Percentiles rank a stretch among this genome's conserved stretches.
Conservation (phyloP, 116 monocot genomes). For the Papilionanthe hybrid region DNA sequence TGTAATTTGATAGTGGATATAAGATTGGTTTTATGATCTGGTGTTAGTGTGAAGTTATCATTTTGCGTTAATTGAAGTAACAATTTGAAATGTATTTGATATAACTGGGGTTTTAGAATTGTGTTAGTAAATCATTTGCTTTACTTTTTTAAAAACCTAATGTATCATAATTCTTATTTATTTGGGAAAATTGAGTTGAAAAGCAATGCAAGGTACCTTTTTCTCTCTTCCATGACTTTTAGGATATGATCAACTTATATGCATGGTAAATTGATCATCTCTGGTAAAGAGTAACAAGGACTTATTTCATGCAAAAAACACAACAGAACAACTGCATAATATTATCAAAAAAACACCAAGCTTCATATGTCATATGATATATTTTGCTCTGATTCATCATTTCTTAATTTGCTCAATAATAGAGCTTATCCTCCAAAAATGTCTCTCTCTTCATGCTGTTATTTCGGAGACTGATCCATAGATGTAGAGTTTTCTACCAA, state of each 20-base stretch:
- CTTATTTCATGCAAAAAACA: neutral
- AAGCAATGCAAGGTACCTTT: neutral
- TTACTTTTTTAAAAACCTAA: neutral
- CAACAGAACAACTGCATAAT: neutral
- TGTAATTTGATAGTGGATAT: neutral
- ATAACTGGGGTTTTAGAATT: neutral
- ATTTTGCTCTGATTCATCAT: neutral
- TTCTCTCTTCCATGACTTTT: neutral
- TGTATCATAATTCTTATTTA: neutral
- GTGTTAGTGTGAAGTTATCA: neutral
- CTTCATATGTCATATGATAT: neutral
- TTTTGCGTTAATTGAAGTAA: neutral
- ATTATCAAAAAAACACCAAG: neutral
- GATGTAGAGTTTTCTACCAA: too few relatives aligned
- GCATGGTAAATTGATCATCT: neutral
- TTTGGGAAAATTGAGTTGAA: neutral
- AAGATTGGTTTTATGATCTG: neutral
- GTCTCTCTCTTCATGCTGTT: too few relatives aligned
- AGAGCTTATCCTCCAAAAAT: too few relatives aligned
- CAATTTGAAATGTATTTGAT: neutral
- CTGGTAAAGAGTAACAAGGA: neutral
- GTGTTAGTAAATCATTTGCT: neutral
- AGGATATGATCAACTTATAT: neutral
- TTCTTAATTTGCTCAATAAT: too few relatives aligned
- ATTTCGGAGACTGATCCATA: too few relatives aligned